These are phyloP conservation scores for Taiwanofungus camphoratus DNA, from an alignment of 1,284 basidiomycete species.

Conservation along the genomic window DNA sequence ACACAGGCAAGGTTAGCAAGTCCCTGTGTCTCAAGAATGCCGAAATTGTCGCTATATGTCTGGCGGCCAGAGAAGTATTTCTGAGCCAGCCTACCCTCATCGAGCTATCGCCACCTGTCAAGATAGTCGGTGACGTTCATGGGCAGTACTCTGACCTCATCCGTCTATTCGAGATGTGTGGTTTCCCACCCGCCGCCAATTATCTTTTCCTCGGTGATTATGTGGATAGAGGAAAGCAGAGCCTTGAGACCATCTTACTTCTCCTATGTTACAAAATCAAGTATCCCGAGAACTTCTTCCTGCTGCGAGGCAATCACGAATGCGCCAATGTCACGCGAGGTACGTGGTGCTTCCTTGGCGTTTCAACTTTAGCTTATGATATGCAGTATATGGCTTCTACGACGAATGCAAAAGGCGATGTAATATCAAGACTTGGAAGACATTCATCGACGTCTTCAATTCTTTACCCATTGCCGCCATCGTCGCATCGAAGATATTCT, in stretches of 20 bases:
- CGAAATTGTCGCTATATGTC: constrained; percentile 93
- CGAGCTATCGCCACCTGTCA: constrained; percentile 96
- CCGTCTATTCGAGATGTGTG: constrained; percentile 98
- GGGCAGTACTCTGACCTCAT: constrained; percentile 99
- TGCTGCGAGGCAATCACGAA: constrained; percentile 97
- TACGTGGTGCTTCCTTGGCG: constrained; percentile 31
- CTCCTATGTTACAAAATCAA: constrained; percentile 99
- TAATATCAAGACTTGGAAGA: constrained; percentile 99
- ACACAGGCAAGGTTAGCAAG: constrained; percentile 97
- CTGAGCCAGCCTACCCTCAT: constrained; percentile 96
- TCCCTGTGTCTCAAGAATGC: constrained; percentile 94
- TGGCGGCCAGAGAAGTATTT: constrained; percentile 96
- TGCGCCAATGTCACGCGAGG: constrained; percentile 99
- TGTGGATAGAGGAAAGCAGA: constrained; percentile 98
- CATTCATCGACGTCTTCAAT: constrained; percentile 99
- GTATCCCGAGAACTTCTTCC: constrained; percentile 99
- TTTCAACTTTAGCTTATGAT: constrained; percentile 15
- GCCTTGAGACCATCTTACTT: constrained; percentile 94
- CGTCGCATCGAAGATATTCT: constrained; percentile 99
- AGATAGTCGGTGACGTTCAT: constrained; percentile 99
- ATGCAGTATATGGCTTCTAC: constrained; percentile 95
- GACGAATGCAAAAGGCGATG: constrained; percentile 99
- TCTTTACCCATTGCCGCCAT: constrained; percentile 97
- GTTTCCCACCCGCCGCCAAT: constrained; percentile 95
- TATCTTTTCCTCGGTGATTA: constrained; percentile 99